Base-by-base conservation (phyloP, 495 filamentous ascomycete genomes). In the Bryoglossum gracile region DNA sequence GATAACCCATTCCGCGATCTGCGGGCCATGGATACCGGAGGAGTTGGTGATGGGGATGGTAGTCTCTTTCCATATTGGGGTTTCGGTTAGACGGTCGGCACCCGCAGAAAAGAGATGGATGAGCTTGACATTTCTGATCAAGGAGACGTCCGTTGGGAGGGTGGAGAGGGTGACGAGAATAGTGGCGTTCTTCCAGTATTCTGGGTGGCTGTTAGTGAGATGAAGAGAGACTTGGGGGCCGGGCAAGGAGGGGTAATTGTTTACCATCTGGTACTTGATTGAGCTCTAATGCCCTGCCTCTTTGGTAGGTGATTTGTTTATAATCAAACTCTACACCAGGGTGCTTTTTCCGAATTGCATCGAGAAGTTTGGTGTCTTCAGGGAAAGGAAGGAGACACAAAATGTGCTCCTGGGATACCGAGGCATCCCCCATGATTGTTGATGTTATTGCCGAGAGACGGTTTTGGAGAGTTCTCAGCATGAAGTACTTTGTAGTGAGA, bases 1-100 rank as follows among this genome's bases (percentile, higher is more conserved):
- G 36, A 84, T 64, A 25, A 80, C 66, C 84, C 86, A 94, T 70
- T 95, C 89, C 0, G 86, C 72, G 47, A 94, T 94, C 48, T 89
- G 85, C 0, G 89, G 87, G 57, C 84, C 85, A 55, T 89, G 85
- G 41, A 92, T 77, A 13, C 87, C 87, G 17, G 78, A 83, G 30
- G 82, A 78, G 4, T 84, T 89, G 18, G 81, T 82, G 41, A 94
- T 72, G 0, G 73, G 65, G 42, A 90, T 74, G 11, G 79, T 56
- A 10, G 78, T 80, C 14, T 81, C 70, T 23, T 62, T 81, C 53
- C 84, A 82, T 1, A 91, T 68, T 3, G 84, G 84, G 26, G 76
- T 56, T 3, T 77, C 56, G 22, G 78, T 45, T 6, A 89, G 54
- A 48, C 82, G 81, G 58, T 94, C 86, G 9, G 77, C 73, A 1